These are phyloP conservation scores for Ogataea minuta DNA, from an alignment of 805 yeast genomes.

Conservation along the genomic window DNA sequence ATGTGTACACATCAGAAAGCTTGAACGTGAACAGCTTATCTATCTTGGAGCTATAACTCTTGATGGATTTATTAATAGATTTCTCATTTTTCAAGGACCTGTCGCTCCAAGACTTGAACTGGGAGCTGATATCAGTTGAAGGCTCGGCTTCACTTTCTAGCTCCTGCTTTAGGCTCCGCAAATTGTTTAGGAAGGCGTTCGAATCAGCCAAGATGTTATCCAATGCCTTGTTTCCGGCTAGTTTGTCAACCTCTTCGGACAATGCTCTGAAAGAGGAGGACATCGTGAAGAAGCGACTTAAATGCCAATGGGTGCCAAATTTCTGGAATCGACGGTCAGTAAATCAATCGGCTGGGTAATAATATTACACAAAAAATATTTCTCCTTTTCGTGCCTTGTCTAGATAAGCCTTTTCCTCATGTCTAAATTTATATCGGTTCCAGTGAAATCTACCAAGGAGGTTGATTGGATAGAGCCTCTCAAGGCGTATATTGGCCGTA, in stretches of 20 bases:
- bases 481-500: slow-evolving; percentile 50
- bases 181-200: slow-evolving; percentile 24
- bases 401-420: background rate
- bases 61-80: slow-evolving; percentile 27
- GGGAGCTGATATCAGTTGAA: slow-evolving; percentile 14
- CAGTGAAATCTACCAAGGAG: slow-evolving; percentile 48
- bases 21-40: slow-evolving; percentile 29
- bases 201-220: slow-evolving; percentile 31
- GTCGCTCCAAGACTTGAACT: slow-evolving; percentile 24
- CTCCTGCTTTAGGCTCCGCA: slow-evolving; percentile 25
- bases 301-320: too few species aligned
- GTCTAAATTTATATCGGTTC: slow-evolving; percentile 30
- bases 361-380: slow-evolving; percentile 1
- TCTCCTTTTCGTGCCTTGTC: background rate
- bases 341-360: background rate
- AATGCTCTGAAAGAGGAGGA: slow-evolving; percentile 25
- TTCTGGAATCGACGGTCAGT: background rate
- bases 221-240: slow-evolving; percentile 31
- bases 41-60: slow-evolving; percentile 26
- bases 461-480: slow-evolving; percentile 68
- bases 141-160: slow-evolving; percentile 20
- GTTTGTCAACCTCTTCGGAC: slow-evolving; percentile 30
- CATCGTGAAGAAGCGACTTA: slow-evolving; percentile 4
- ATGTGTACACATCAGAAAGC: slow-evolving; percentile 26
- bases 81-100: slow-evolving; percentile 33